Base-by-base conservation (phyloP, 306 rosid genomes). In the Malus sylvestris region DNA sequence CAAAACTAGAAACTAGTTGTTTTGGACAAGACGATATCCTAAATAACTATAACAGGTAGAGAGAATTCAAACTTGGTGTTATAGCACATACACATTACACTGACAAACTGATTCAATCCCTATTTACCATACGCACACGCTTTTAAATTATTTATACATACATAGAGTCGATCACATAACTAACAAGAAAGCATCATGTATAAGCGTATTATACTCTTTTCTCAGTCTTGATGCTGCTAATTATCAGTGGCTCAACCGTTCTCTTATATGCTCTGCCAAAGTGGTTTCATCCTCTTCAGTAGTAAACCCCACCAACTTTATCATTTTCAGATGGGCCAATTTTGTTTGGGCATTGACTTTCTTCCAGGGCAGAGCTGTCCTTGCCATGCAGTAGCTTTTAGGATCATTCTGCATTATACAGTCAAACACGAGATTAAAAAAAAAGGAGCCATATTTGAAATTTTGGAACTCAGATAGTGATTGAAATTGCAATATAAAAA, bases 351-450 rank as follows among this genome's bases (percentile, higher is more conserved):
- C 72, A 25, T 71, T 46, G 23, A 20, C 81, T 67, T 82, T 76
- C 53, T 87, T 79, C n/a, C 57, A 60, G 63, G 68, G 29, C 60
- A 74, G 77, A 71, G 64, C 55, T 16, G 64, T 63, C 78, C 72
- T 76, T 65, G 30, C 61, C 19, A 71, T 18, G 30, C 29, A 18
- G 79, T 80, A 88, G 79, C 88, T 64, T 68, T 71, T 35, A 0
- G 74, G 85, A 79, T 89, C 96, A 68, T 87, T 84, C 90, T 93
- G 88, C 81, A 71, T 29, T 29, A 64, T 35, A 62, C 19, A 2
- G 55, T 51, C 55, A 9, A 51, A 64, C 71, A 40, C n/a, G 3
- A 18, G 29, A 46, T 10, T 38, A 7, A 1, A 7, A 35, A 35
- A 30, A 2, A 15, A 15, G 55, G 55, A 40, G 10, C 45, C 45